Base-by-base conservation (phyloP, 225 moss, liverwort and hornwort genomes). In the Sphagnum tenellum region DNA sequence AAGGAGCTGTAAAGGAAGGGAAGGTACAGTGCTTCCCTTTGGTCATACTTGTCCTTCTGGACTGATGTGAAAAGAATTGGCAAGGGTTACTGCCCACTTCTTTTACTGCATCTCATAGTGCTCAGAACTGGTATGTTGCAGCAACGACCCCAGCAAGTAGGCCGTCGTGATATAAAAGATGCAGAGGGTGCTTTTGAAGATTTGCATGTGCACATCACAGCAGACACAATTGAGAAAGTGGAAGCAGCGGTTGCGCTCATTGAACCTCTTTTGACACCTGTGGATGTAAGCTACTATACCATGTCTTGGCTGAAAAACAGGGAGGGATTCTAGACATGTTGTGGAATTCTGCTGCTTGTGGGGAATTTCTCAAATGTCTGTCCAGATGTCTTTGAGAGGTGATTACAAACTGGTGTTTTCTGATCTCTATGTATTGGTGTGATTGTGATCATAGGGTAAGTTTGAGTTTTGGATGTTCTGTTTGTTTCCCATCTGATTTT, bases 1-100 rank as follows among this genome's bases (percentile, higher is more conserved):
- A 81, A 69, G 94, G 94, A 70, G 90, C 90, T 5, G 66, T 94
- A 0, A 94, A 94, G 74, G 90, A 94, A 85, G 94, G 90, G 2
- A 94, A 94, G 86, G 94, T 94, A 67, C 72, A 44, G 52, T 10
- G 45, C 11, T 5, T 5, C 49, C 45, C 44, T 46, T 62, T 62
- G 5, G 44, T 11, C 5, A 8, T 49, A 7, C 0, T 64, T 44
- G 46, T 64, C 8, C 44, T 49, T 49, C 48, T 47, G 13, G 12
- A 3, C 2, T n/a, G 4, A 3, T 3, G 49, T 9, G 10, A 63
- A 6, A 6, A 63, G 62, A 4, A 44, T 63, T 46, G 29, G 29
- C 29, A 29, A 29, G 29, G 29, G 29, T 29, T 29, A 29, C 29
- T 29, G 29, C 29, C 29, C 29, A 29, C 1, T 29, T 29, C 29